phyloP scores from a whole-genome alignment of 2,329 filamentous ascomycete genomes.

The Penicillium glabrum region DNA sequence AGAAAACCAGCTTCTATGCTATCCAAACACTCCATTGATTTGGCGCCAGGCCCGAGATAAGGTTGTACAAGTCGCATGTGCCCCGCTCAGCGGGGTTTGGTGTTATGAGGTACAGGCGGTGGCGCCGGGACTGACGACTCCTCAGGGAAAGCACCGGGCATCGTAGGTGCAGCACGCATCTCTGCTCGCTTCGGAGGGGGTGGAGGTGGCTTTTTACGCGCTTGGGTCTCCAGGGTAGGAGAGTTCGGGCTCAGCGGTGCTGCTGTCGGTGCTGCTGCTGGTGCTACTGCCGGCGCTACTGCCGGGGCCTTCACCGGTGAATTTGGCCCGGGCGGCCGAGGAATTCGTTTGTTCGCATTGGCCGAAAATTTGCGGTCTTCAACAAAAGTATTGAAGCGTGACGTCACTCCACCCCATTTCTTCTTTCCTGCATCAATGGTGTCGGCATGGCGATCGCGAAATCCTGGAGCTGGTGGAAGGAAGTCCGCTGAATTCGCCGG shows the following conservation, averaged over 20 bases:
- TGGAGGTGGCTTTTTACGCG: constrained; percentile 52
- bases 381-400: constrained; percentile 49
- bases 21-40: not conserved
- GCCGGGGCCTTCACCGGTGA: constrained; percentile 16
- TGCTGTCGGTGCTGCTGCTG: constrained; percentile 19
- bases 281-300: constrained; percentile 23
- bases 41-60: not conserved
- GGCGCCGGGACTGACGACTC: constrained; percentile 35
- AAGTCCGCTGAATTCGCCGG: constrained; percentile 54
- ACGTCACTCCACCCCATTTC: constrained; percentile 50
- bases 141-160: constrained; percentile 19
- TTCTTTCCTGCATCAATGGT: constrained; percentile 63
- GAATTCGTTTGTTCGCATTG: constrained; percentile 23
- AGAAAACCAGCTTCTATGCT: not conserved
- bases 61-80: not conserved
- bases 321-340: constrained; percentile 24
- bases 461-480: constrained; percentile 58
- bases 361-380: constrained; percentile 38
- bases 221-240: constrained; percentile 24
- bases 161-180: constrained; percentile 37
- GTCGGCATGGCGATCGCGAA: constrained; percentile 64
- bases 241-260: not conserved
- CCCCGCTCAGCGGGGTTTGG: constrained; percentile 53
- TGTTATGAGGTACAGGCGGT: constrained; percentile 58
- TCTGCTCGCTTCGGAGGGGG: constrained; percentile 59